Base-by-base conservation (phyloP, 2,329 filamentous ascomycete species). In the Magnaporthales sp. region DNA sequence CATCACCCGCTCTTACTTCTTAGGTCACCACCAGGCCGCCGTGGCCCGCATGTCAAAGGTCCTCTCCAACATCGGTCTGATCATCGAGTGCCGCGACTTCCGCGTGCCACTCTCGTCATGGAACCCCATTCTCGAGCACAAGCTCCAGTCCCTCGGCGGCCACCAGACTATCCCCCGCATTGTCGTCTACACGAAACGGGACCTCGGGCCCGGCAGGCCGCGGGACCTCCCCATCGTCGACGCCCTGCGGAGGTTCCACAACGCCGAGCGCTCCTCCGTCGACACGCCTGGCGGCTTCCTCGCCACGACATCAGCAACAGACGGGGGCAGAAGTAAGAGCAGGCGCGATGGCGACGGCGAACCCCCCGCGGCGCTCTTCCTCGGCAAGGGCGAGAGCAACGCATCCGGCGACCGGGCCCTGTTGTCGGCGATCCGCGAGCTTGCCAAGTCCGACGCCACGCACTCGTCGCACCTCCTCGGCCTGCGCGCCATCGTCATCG, bases 41-140 rank as follows among this genome's bases (percentile, higher is more conserved):
- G 83, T 97, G 32, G 82, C 85, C 63, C 90, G 91, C 75, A 97
- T 98, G 89, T 91, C 91, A 75, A 86, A 86, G 54, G 84, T 91
- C 75, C 85, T 99, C 63, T 87, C 89, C 30, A 88, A 87, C 69
- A 91, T 97, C 72, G 91, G 93, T 73, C 87, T 98, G 60, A 87
- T 99, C 66, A 86, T 99, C 74, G 95, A 99, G 80, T 97, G 93
- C 77, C 91, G 95, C 74, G 95, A 99, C 80, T 93, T 93, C 75
- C 89, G 95, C 63, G 89, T 97, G 0, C 95, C 95, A 0, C 80
- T 98, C 10, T 93, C 93, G 0, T 95, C 92, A 3, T 88, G 92
- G 71, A 99, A 99, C 75, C 94, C 93, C 0, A 80, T 93, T 62
- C 94, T 99, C 71, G 94, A 98, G 75, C 84, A 88, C 69, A 85